Base-by-base conservation (phyloP, 257 asterid genomes). In the Solanum arcanum region DNA sequence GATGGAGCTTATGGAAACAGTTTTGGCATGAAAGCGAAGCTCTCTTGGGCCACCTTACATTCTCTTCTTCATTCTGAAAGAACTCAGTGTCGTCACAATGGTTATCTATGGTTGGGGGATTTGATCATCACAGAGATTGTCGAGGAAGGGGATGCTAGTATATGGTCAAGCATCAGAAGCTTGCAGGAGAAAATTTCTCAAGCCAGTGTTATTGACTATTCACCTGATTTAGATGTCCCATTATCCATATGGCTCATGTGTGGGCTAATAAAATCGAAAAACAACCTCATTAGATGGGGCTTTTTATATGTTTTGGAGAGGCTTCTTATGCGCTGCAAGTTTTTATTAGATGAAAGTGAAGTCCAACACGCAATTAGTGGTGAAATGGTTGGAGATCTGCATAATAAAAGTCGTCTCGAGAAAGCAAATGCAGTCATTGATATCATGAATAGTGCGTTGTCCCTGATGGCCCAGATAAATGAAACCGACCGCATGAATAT, bases 31-130 rank as follows among this genome's bases (percentile, higher is more conserved):
- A 92, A 94, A 62, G 93, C 94, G 80, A 94, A 95, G 90, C 94
- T 93, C 75, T 92, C 93, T 56, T 96, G 99, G 99, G 93, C 98
- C 89, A 97, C 96, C 86, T 93, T 97, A 86, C 99, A 97, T 91
- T 97, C 99, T 91, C 98, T 97, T 91, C 98, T 97, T 86, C 99
- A 96, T 91, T 97, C 99, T 84, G 97, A 95, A 88, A 91, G 98
- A 86, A 76, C 77, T 46, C 91, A 91, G 86, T 93, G 94, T 90
- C 98, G 99, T 31, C 99, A 95, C 91, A 94, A 97, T 91, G 99
- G 99, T 44, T 93, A 96, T 88, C 91, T 97, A 89, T 97, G 99
- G 99, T 90, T 97, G 92, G 99, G 98, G 75, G 98, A 97, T 90
- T 89, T 97, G 93, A 96, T 97, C 90, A 93, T 96, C 81, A 91